Evolutionary conservation across 2,329 filamentous ascomycete genomes (phyloP).

Genomic region (Claviceps quebecensis): DNA sequence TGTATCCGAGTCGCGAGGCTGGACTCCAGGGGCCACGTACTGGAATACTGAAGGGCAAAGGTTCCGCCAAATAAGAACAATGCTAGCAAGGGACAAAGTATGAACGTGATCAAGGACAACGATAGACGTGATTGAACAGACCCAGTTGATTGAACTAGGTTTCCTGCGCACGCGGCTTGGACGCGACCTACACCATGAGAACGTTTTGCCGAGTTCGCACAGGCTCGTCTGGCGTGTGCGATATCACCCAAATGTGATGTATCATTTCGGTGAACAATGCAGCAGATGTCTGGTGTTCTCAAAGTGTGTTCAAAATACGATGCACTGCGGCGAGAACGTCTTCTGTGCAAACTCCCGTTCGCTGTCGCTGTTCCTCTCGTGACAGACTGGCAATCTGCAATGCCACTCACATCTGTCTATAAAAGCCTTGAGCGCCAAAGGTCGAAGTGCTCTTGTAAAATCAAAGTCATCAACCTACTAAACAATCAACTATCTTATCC

Average conservation of each 20-base stretch:
- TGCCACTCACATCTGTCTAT: neutral
- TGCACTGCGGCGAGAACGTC: neutral
- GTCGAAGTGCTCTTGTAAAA: neutral
- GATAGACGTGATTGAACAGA: neutral
- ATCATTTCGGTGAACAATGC: no score
- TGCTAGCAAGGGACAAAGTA: neutral
- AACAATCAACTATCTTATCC: no score
- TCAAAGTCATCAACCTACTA: neutral
- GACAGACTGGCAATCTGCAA: neutral
- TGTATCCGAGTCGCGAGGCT: conserved; percentile 38
- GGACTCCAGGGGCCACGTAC: conserved; percentile 15
- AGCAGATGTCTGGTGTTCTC: neutral
- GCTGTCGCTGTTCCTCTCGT: neutral
- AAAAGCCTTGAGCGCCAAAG: no score
- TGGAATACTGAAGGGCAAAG: neutral
- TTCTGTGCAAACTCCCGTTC: neutral
- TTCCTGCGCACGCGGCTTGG: neutral
- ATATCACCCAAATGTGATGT: neutral
- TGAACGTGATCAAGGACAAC: neutral
- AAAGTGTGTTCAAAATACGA: neutral
- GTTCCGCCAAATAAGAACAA: neutral
- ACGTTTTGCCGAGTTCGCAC: neutral
- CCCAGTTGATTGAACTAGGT: neutral
- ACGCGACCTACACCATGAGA: neutral
- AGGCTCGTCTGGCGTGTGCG: neutral